Base-by-base conservation (phyloP, 2,329 filamentous ascomycete genomes). In the Pseudofabraea citricarpa region DNA sequence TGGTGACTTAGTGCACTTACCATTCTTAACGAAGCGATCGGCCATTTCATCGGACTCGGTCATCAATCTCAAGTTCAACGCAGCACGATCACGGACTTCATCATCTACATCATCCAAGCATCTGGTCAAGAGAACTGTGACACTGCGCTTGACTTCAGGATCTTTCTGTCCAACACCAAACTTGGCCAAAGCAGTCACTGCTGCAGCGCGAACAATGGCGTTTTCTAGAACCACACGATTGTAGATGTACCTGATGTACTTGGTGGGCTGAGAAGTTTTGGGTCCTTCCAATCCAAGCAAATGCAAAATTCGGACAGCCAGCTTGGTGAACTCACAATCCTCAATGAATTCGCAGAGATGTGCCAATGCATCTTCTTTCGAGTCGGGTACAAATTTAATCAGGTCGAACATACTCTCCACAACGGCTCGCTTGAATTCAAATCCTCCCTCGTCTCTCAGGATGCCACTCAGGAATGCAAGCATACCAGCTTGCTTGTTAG, bases 341-440 rank as follows among this genome's bases (percentile, higher is more conserved):
- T 98, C 93, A 53, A 98, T 98, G 63, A 98, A 98, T 64, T 98
- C 93, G 71, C 93, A 97, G 18, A 98, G 80, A 61, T 97, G 93
- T 12, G 91, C 88, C 38, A 98, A 80, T 15, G 93, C 91, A 54
- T 84, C 80, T 59, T 84, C 81, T 66, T 83, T 84, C 23, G 80
- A 82, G 47, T 96, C 93, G 1, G 93, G 93, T 3, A 98, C 91
- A 59, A 98, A 98, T 66, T 97, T 96, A 73, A 98, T 97, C 44
- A 98, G 73, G 59, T 98, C 93, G 61, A 98, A 97, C 83, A 98
- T 97, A 75, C 90, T 95, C 73, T 98, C 93, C 16, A 98, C 91
- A 9, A 98, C 91, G 41, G 89, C 86, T 45, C 89, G 85, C 80
- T 98, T 98, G 71, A 98, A 98, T 49, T 97, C 93, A 64, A 95